phyloP scores from a whole-genome alignment of 139 green algal species.

The Chlamydomonas asymmetrica region DNA sequence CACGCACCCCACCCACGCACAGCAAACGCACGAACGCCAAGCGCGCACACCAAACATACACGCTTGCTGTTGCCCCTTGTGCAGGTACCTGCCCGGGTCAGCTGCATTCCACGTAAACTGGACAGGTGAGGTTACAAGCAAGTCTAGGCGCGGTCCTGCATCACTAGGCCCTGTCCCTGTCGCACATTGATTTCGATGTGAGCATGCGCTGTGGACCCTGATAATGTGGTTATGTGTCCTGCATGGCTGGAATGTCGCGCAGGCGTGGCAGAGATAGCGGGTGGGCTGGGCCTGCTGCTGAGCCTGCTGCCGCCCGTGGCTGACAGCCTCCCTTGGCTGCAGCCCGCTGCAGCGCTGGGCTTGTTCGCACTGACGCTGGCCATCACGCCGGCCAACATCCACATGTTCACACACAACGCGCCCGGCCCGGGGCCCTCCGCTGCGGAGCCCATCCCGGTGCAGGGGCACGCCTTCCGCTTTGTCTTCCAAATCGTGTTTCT shows the following conservation, averaged over 20 bases:
- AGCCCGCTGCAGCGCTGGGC: slow-evolving; percentile 22
- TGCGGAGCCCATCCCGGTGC: no score
- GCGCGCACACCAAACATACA: no score
- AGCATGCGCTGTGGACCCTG: neutral
- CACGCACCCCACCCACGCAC: no score
- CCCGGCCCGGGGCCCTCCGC: neutral
- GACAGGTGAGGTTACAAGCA: slow-evolving; percentile 19
- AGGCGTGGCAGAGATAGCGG: slow-evolving; percentile 53
- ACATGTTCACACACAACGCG: slow-evolving; percentile 37
- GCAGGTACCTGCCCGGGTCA: slow-evolving; percentile 38
- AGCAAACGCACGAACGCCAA: no score
- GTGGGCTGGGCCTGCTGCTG: slow-evolving; percentile 42
- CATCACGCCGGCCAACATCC: slow-evolving; percentile 51
- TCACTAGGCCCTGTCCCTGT: no score
- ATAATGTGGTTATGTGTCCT: neutral
- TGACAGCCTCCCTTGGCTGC: slow-evolving; percentile 27
- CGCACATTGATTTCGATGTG: neutral
- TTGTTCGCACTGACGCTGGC: slow-evolving; percentile 37
- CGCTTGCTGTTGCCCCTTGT: no score
- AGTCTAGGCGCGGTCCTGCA: neutral
- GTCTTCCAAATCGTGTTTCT: no score
- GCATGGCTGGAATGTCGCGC: slow-evolving; percentile 32
- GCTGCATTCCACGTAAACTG: slow-evolving; percentile 52
- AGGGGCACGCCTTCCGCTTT: no score
- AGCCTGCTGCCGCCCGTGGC: neutral